A percentile compares a stretch with the other conserved stretches of the same genome.
These are phyloP conservation scores for Sarocladiaceae sp. DNA, from an alignment of 2,329 filamentous ascomycete species.

Conservation along the genomic window DNA sequence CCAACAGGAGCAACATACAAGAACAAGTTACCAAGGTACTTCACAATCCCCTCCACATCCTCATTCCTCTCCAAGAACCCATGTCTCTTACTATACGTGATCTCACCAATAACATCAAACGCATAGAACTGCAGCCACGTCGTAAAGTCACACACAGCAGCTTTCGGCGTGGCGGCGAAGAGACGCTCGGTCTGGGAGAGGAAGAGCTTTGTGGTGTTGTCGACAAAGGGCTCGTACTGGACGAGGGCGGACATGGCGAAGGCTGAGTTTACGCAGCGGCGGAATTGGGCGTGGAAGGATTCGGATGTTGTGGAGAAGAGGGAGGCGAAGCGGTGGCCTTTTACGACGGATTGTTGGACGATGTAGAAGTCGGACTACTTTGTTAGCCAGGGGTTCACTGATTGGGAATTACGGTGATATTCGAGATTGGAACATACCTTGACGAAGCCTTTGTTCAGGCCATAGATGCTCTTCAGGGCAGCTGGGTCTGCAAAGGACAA, in stretches of 20 bases:
- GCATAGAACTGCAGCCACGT: constrained; percentile 10
- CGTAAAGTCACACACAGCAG: constrained; percentile 3
- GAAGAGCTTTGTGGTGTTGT: constrained; percentile 69
- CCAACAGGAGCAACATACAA: constrained; percentile 31
- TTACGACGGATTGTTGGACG: constrained; percentile 68
- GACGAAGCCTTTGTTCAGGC: constrained; percentile 73
- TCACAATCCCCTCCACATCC: constrained; percentile 9
- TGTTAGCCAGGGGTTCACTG: background rate
- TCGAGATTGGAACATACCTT: constrained; percentile 55
- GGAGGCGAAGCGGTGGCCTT: constrained; percentile 64
- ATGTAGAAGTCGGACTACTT: constrained; percentile 72
- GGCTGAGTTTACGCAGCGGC: constrained; percentile 69
- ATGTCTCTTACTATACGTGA: constrained; percentile 7
- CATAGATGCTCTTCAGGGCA: constrained; percentile 73
- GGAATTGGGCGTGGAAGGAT: constrained; percentile 69
- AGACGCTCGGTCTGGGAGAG: constrained; percentile 56
- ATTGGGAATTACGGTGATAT: too few species aligned
- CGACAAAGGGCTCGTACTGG: constrained; percentile 76
- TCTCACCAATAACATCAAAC: constrained; percentile 9
- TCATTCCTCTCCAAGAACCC: constrained; percentile 9
- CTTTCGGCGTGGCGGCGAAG: constrained; percentile 32
- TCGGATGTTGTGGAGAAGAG: constrained; percentile 76
- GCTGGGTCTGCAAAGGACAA: constrained; percentile 71
- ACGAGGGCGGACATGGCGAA: constrained; percentile 76
- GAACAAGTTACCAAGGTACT: constrained; percentile 8